A percentile compares a stretch with the other conserved stretches of the same genome.
These are phyloP conservation scores for Yamadazyma sp. DNA, from an alignment of 1,139 yeast species.

Conservation along the genomic window DNA sequence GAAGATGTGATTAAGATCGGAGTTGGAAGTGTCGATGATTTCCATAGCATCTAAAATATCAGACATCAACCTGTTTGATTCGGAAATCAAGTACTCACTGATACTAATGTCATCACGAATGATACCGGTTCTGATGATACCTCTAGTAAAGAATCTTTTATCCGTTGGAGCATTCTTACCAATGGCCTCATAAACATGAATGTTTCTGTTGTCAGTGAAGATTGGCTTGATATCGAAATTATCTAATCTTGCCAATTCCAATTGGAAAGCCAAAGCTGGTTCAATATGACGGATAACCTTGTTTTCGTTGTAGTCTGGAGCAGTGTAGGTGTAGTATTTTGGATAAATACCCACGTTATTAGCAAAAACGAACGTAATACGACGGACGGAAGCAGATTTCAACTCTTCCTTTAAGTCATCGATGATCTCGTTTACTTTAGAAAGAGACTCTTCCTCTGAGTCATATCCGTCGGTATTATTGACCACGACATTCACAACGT, in stretches of 20 bases:
- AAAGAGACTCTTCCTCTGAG: constrained; percentile 67
- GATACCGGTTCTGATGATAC: constrained; percentile 94
- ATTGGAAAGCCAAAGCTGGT: constrained; percentile 97
- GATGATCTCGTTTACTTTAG: constrained; percentile 62
- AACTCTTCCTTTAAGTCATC: constrained; percentile 72
- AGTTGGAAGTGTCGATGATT: constrained; percentile 89
- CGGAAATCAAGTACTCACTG: constrained; percentile 91
- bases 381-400: constrained; percentile 72
- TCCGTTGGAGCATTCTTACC: constrained; percentile 94
- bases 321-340: constrained; percentile 92
- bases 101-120: constrained; percentile 90
- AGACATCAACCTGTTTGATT: constrained; percentile 92
- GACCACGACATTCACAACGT: constrained; percentile 80
- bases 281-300: constrained; percentile 95
- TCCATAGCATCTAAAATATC: constrained; percentile 94
- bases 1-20: constrained; percentile 94
- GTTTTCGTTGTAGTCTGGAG: constrained; percentile 80
- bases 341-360: constrained; percentile 85
- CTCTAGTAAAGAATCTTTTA: constrained; percentile 94
- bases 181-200: constrained; percentile 94
- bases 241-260: constrained; percentile 90
- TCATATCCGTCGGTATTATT: constrained; percentile 72
- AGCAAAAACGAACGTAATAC: constrained; percentile 89
- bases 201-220: constrained; percentile 94
- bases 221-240: constrained; percentile 94